Percentiles rank a stretch among this genome's conserved stretches.
Evolutionary conservation across 495 filamentous ascomycete genomes (phyloP).

Genomic region (Apodospora peruviana): DNA sequence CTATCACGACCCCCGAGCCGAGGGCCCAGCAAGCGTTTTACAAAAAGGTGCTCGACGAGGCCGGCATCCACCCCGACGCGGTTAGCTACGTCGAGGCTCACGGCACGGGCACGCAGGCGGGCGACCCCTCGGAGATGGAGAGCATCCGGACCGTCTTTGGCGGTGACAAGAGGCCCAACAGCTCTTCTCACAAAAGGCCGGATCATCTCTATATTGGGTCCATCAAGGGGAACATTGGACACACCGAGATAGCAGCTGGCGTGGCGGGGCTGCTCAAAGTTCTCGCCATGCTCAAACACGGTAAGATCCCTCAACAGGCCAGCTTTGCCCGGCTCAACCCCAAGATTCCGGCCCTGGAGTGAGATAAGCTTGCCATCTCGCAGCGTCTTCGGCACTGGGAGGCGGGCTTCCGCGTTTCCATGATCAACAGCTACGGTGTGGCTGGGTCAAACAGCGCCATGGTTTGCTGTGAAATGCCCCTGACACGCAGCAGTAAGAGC

Average conservation of each 20-base stretch:
- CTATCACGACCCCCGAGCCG: conserved; percentile 67
- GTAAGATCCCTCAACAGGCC: conserved; percentile 69
- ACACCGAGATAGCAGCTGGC: conserved; percentile 78
- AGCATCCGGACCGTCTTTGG: conserved; percentile 75
- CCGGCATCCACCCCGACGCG: conserved; percentile 58
- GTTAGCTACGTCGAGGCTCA: conserved; percentile 78
- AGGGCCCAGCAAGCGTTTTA: conserved; percentile 64
- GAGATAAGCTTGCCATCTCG: conserved; percentile 56
- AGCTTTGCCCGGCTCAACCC: conserved; percentile 70
- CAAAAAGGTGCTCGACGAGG: conserved; percentile 54
- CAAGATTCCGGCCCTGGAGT: conserved; percentile 60
- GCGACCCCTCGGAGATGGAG: conserved; percentile 65
- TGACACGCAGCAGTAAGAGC: no score
- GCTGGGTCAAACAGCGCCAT: conserved; percentile 56
- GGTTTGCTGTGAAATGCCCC: conserved; percentile 49
- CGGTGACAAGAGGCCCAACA: conserved; percentile 25
- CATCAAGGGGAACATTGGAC: conserved; percentile 79
- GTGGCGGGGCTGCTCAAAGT: conserved; percentile 73
- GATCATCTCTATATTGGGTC: conserved; percentile 67
- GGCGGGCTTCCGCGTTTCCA: conserved; percentile 42
- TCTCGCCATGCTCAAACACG: conserved; percentile 75
- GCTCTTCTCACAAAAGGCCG: conserved; percentile 25
- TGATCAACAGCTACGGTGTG: conserved; percentile 61
- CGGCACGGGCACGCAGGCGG: conserved; percentile 74
- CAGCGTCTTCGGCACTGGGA: conserved; percentile 54